A percentile compares a stretch with the other conserved stretches of the same genome.
phyloP scores from a whole-genome alignment of 257 asterid genomes.

The Jacaranda copaia region DNA sequence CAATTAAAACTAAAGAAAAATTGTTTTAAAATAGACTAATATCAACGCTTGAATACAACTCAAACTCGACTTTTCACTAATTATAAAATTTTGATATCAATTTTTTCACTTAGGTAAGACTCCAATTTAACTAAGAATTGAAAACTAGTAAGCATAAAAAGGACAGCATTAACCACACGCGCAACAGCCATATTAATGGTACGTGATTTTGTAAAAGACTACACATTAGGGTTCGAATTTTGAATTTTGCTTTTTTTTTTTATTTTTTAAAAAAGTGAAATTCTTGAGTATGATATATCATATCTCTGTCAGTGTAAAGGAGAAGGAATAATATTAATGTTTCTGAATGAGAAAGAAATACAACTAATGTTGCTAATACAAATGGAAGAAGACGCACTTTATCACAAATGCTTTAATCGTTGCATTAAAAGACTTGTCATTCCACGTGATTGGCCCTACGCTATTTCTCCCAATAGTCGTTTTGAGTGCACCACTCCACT shows the following conservation, averaged over 20 bases:
- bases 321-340: slow-evolving; percentile 25
- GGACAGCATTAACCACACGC: too few relatives aligned
- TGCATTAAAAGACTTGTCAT: slow-evolving; percentile 46
- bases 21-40: too few relatives aligned
- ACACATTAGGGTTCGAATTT: neutral
- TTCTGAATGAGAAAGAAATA: neutral
- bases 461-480: slow-evolving; percentile 48
- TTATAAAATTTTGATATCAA: too few relatives aligned
- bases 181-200: too few relatives aligned
- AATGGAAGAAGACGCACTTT: slow-evolving; percentile 32
- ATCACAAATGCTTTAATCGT: slow-evolving; percentile 41
- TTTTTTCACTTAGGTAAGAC: too few relatives aligned
- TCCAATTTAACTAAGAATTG: too few relatives aligned
- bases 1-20: too few relatives aligned
- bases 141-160: too few relatives aligned
- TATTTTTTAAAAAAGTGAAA: neutral
- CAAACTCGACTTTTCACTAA: too few relatives aligned
- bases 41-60: too few relatives aligned
- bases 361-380: slow-evolving; percentile 21
- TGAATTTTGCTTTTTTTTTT: neutral
- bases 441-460: slow-evolving; percentile 69
- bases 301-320: slow-evolving; percentile 35
- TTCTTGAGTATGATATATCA: neutral
- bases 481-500: slow-evolving; percentile 36
- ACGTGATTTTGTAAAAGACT: too few relatives aligned